phyloP scores from a whole-genome alignment of 352 stramenopile species.

The Stephanocyclus meneghinianus region DNA sequence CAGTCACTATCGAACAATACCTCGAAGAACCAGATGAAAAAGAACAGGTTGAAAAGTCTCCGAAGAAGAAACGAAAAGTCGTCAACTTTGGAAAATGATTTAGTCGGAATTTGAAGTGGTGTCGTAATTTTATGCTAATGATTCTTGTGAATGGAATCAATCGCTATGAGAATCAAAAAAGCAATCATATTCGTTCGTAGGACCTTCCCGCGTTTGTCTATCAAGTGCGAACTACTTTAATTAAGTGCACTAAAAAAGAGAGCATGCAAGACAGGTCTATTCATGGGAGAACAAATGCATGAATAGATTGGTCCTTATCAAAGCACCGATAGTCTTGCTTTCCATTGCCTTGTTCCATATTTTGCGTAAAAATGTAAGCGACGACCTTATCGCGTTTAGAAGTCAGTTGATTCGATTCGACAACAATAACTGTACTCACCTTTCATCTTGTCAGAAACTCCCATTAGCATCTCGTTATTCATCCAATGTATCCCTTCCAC shows the following conservation, averaged over 20 bases:
- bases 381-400: neutral
- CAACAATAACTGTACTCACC: constrained; percentile 5
- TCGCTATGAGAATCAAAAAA: too few relatives aligned
- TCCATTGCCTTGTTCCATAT: neutral
- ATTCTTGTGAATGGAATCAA: too few relatives aligned
- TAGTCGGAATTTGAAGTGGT: neutral
- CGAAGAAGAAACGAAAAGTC: constrained; percentile 50
- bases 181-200: too few relatives aligned
- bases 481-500: constrained; percentile 74
- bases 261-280: neutral
- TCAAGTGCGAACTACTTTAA: too few relatives aligned
- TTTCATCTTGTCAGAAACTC: constrained; percentile 76
- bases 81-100: constrained; percentile 46
- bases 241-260: neutral
- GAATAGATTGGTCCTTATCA: constrained; percentile 74
- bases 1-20: constrained; percentile 52
- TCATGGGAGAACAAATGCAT: constrained; percentile 73
- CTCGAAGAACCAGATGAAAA: constrained; percentile 42
- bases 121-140: neutral
- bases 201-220: too few relatives aligned
- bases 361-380: neutral
- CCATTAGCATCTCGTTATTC: constrained; percentile 61
- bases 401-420: neutral
- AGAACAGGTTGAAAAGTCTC: constrained; percentile 24
- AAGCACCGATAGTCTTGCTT: constrained; percentile 63